Evolutionary conservation across 257 asterid species (phyloP).

Genomic region (Schizonepeta tenuifolia): DNA sequence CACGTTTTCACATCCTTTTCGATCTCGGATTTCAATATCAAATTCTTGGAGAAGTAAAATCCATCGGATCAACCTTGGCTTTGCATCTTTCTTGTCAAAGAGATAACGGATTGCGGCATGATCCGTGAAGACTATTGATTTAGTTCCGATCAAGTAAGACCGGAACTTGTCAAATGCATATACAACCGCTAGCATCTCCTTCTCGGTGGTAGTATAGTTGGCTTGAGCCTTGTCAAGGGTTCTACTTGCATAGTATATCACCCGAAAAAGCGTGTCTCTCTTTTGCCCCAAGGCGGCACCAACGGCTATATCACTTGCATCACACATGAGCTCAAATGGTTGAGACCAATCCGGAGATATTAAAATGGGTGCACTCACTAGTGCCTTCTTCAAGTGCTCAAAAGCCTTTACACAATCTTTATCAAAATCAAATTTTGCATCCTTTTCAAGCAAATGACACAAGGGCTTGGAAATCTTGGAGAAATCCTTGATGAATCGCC

Average conservation of each 20-base stretch:
- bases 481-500: not conserved
- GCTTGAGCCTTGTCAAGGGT: not conserved
- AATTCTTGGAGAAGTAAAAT: not conserved
- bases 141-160: not conserved
- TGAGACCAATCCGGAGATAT: not conserved
- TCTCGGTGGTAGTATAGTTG: not conserved
- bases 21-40: not conserved
- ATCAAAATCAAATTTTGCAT: not conserved
- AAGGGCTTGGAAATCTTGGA: not conserved
- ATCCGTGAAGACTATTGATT: not conserved
- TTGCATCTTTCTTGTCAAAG: not conserved
- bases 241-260: not conserved
- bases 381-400: not conserved
- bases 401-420: not conserved
- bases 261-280: not conserved
- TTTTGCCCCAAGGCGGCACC: not conserved
- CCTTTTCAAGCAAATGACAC: not conserved
- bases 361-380: not conserved
- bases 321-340: not conserved
- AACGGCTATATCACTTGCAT: not conserved
- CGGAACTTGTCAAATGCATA: conserved; percentile 8
- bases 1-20: not conserved
- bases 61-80: not conserved
- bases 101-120: not conserved
- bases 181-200: not conserved